phyloP scores from a whole-genome alignment of 2,329 filamentous ascomycete genomes.

The Pseudocercospora fijiensis region DNA sequence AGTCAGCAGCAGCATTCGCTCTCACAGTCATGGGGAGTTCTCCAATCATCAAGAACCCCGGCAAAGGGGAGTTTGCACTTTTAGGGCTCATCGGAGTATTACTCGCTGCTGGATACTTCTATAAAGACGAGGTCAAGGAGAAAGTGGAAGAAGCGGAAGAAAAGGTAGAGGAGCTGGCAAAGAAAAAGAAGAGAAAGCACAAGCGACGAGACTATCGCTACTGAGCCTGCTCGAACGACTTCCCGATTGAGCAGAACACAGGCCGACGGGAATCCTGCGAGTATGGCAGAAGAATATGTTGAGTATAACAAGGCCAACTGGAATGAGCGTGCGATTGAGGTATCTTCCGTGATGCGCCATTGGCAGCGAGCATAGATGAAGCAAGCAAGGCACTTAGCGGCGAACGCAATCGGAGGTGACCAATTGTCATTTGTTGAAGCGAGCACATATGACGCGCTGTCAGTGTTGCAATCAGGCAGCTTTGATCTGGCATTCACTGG shows the following conservation, averaged over 20 bases:
- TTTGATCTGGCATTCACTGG: slow-evolving; percentile 29
- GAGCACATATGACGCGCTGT: slow-evolving; percentile 17
- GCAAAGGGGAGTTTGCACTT: not conserved
- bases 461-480: slow-evolving; percentile 2
- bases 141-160: not conserved
- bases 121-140: not conserved
- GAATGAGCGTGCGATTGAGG: slow-evolving; percentile 27
- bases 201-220: not conserved
- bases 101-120: slow-evolving; percentile 1
- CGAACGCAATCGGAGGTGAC: slow-evolving; percentile 18
- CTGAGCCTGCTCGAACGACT: not conserved
- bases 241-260: not conserved
- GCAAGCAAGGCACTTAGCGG: slow-evolving; percentile 19
- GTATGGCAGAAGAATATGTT: not conserved
- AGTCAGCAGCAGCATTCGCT: not conserved
- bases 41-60: not conserved
- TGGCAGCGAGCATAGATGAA: not conserved
- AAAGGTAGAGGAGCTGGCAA: not conserved
- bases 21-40: not conserved
- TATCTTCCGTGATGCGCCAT: not conserved
- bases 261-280: not conserved
- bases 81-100: not conserved
- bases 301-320: slow-evolving; percentile 25
- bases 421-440: slow-evolving; percentile 22
- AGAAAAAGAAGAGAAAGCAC: not conserved